Base-by-base conservation (phyloP, 306 rosid genomes). In the Prunus kanzakura region DNA sequence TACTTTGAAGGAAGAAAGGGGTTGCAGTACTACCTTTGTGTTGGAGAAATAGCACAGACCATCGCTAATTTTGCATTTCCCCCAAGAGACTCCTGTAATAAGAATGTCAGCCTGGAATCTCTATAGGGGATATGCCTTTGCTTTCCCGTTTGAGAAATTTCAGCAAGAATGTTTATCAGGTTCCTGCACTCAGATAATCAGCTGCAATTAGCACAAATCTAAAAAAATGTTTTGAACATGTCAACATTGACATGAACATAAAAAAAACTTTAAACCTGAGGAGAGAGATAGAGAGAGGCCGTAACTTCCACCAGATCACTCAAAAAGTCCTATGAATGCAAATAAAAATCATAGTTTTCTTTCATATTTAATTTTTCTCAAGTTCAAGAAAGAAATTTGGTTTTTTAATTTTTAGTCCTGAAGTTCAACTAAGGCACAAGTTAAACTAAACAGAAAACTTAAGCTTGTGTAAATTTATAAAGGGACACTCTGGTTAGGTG, bases 1-100 rank as follows among this genome's bases (percentile, higher is more conserved):
- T 52, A 65, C 38, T 30, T 29, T 47, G 20, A 66, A 64, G 64
- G 75, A 65, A 82, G 72, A 32, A 73, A 32, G 38, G 72, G 62
- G 29, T 73, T 76, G 69, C 71, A 52, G 50, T 18, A 76, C 80
- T 77, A 96, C 99, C 98, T 88, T 71, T 91, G 97, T 27, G 97
- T 85, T 22, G 98, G 99, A 63, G 99, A 96, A 81, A 96, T 85
- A 82, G 99, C 98, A 87, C 99, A 96, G 77, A 96, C 91, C 99
- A 96, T 93, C n/a, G 99, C 99, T 78, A 96, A 83, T 78, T 93
- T 96, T 56, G 98, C 97, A 91, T 96, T 96, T 67, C 98, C 99
- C 66, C 99, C 99, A 8, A 96, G 98, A 80, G 98, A 93, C 60
- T 96, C 99, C 88, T 96, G 98, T 87, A 96, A 84, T 64, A 96